A percentile compares a stretch with the other conserved stretches of the same genome.
phyloP scores from a whole-genome alignment of 2,329 filamentous ascomycete species.

The Epichloe typhina region DNA sequence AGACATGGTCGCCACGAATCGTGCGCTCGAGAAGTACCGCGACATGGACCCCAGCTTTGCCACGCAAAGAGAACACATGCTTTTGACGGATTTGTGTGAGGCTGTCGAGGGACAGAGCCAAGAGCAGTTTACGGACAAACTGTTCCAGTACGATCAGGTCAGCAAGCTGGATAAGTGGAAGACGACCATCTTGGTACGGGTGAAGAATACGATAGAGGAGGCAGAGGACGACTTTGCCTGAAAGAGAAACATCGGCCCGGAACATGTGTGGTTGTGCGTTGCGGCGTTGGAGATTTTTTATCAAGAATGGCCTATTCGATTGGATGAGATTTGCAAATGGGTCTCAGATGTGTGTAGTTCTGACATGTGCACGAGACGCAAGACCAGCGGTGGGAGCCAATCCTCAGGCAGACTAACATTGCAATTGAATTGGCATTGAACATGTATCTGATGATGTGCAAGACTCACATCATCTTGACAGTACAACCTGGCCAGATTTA shows the following conservation, averaged over 20 bases:
- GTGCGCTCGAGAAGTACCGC: slow-evolving; percentile 70
- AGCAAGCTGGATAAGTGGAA: slow-evolving; percentile 97
- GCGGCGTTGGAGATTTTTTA: background rate
- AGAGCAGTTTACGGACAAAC: slow-evolving; percentile 71
- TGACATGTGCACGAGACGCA: no score
- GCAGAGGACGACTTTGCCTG: slow-evolving; percentile 31
- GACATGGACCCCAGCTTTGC: slow-evolving; percentile 69
- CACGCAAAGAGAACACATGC: slow-evolving; percentile 65
- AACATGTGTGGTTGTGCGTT: background rate
- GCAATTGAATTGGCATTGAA: no score
- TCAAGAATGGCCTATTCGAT: background rate
- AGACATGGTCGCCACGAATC: slow-evolving; percentile 65
- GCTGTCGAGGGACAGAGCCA: slow-evolving; percentile 67
- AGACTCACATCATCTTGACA: no score
- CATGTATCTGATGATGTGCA: no score
- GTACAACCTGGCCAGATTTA: no score
- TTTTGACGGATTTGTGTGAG: slow-evolving; percentile 64
- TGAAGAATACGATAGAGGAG: slow-evolving; percentile 72
- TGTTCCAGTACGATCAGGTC: slow-evolving; percentile 83
- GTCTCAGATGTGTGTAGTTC: no score
- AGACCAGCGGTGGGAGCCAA: no score
- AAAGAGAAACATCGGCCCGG: background rate
- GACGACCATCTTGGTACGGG: slow-evolving; percentile 66
- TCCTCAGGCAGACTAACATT: no score
- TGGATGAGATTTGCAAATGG: background rate